phyloP scores from a whole-genome alignment of 1,284 basidiomycete species.

The Ganoderma sp. region DNA sequence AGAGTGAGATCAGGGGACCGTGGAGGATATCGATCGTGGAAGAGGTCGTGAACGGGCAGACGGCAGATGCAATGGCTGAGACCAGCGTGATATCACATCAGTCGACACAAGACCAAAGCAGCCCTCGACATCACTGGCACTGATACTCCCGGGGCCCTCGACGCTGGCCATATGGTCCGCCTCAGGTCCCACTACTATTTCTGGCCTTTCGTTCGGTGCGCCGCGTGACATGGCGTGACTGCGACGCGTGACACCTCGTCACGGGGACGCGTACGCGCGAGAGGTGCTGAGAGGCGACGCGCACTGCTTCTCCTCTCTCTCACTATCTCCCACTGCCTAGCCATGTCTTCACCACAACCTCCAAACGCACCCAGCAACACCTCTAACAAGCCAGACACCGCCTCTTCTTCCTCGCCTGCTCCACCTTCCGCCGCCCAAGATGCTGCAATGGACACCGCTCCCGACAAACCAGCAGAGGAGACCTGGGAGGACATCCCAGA shows the following conservation, averaged over 20 bases:
- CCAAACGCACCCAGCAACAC: constrained; percentile 55
- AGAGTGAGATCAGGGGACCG: constrained; percentile 12
- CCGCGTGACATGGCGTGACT: constrained; percentile 11
- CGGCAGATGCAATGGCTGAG: neutral
- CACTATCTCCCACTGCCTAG: constrained; percentile 24
- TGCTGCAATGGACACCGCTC: constrained; percentile 72
- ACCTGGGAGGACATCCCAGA: constrained; percentile 85
- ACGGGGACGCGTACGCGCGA: constrained; percentile 33
- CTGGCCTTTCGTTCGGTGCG: too few relatives aligned
- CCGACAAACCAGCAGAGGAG: constrained; percentile 73
- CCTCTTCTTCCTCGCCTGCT: constrained; percentile 40
- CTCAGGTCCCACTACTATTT: too few relatives aligned
- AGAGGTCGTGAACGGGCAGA: constrained; percentile 5
- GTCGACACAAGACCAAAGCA: neutral
- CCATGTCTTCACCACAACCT: constrained; percentile 71
- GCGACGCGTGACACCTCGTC: constrained; percentile 20
- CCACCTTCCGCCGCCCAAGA: constrained; percentile 45
- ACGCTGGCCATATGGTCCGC: neutral
- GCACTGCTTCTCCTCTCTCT: constrained; percentile 11
- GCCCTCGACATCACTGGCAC: neutral
- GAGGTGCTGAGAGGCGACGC: constrained; percentile 12
- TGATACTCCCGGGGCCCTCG: neutral
- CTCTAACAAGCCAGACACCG: constrained; percentile 57
- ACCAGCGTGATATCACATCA: constrained; percentile 2
- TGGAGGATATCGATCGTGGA: constrained; percentile 27